Evolutionary conservation across 345 rosid species (phyloP).

Genomic region (Eucalyptus coolabah): DNA sequence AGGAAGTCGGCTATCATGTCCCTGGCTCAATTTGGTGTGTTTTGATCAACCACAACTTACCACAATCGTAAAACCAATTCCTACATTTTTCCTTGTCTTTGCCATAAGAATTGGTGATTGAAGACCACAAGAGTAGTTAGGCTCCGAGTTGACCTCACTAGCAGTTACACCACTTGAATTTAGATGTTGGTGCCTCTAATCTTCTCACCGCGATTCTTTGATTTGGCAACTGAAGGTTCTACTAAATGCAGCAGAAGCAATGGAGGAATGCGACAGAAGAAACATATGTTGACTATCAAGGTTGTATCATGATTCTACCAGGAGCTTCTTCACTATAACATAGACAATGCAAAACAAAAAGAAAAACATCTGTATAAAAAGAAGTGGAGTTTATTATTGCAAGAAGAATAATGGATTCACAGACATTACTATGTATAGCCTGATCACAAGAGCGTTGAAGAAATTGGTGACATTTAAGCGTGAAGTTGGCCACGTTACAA

Average conservation of each 20-base stretch:
- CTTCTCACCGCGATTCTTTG: no score
- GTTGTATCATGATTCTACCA: not conserved
- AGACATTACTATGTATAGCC: not conserved
- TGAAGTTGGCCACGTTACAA: not conserved
- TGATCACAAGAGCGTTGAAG: not conserved
- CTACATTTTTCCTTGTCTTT: no score
- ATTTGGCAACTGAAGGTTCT: not conserved
- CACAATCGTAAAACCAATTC: no score
- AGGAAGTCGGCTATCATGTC: no score
- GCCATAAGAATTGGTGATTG: no score
- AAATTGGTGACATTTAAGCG: not conserved
- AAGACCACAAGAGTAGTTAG: no score
- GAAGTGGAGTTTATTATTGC: not conserved
- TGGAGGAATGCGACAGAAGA: not conserved
- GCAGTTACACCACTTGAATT: no score
- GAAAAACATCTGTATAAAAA: not conserved
- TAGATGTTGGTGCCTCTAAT: no score
- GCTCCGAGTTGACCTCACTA: no score
- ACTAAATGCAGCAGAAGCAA: not conserved
- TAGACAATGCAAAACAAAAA: not conserved
- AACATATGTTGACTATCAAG: not conserved
- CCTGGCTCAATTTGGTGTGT: no score
- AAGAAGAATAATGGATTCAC: not conserved
- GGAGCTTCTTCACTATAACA: not conserved
- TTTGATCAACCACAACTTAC: no score